Evolutionary conservation across 495 filamentous ascomycete species (phyloP).

Genomic region (Podospora tetraspora): DNA sequence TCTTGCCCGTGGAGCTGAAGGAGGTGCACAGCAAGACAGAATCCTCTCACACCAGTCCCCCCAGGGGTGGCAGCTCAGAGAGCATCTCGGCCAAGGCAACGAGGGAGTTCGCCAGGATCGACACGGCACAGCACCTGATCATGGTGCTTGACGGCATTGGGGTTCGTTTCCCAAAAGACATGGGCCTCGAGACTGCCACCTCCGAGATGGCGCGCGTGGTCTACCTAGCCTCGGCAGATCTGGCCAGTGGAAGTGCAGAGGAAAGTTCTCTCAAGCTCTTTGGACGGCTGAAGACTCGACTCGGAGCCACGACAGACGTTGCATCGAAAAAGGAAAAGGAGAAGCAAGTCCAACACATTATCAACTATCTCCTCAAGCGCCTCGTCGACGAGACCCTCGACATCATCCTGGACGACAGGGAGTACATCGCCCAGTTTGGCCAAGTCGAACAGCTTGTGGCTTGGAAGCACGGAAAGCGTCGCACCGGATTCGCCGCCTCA

Average conservation of each 20-base stretch:
- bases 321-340: background rate
- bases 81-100: background rate
- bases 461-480: constrained; percentile 27
- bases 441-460: constrained; percentile 25
- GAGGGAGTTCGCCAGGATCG: background rate
- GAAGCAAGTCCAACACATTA: constrained; percentile 22
- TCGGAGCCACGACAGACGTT: background rate
- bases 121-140: constrained; percentile 27
- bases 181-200: constrained; percentile 29
- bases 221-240: constrained; percentile 24
- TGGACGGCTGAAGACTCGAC: background rate
- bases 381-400: constrained; percentile 27
- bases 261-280: background rate
- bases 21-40: background rate
- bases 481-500: constrained; percentile 29
- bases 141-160: constrained; percentile 27
- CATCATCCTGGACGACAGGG: constrained; percentile 29
- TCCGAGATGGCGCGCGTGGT: constrained; percentile 30
- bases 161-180: constrained; percentile 27
- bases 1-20: background rate
- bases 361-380: constrained; percentile 28
- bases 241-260: constrained; percentile 2
- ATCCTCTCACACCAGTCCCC: background rate
- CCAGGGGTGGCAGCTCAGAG: background rate
- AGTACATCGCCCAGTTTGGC: constrained; percentile 32